These are phyloP conservation scores for Thelephora aurantiotincta DNA, from an alignment of 768 basidiomycete species.

Conservation along the genomic window DNA sequence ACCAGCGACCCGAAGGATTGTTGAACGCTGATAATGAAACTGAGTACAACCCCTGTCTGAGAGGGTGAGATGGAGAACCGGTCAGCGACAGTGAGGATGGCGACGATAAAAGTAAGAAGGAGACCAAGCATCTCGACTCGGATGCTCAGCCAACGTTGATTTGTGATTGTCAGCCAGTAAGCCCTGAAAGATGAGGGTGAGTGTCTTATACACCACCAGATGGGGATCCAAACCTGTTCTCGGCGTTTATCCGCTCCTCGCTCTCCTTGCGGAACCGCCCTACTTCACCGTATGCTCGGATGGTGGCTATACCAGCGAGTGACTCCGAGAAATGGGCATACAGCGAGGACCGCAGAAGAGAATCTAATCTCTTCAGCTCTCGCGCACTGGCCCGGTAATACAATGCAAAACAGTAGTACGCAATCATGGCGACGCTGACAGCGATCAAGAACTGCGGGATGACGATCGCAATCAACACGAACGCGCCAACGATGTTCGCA, in stretches of 20 bases:
- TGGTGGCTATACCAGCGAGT: slow-evolving; percentile 73
- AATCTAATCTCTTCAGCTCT: slow-evolving; percentile 69
- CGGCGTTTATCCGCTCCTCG: slow-evolving; percentile 58
- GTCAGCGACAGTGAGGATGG: slow-evolving; percentile 63
- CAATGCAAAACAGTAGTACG: slow-evolving; percentile 57
- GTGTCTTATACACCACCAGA: background rate
- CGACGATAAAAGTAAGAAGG: slow-evolving; percentile 59
- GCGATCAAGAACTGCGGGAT: slow-evolving; percentile 79
- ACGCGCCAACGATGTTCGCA: slow-evolving; percentile 55
- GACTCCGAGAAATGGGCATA: slow-evolving; percentile 93
- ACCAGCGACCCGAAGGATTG: slow-evolving; percentile 68
- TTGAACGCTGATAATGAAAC: slow-evolving; percentile 71
- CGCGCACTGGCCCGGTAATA: slow-evolving; percentile 83
- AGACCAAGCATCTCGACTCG: slow-evolving; percentile 79
- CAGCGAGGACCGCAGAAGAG: slow-evolving; percentile 71
- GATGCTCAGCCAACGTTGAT: slow-evolving; percentile 86
- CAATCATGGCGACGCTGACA: slow-evolving; percentile 38
- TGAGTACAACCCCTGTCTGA: slow-evolving; percentile 63
- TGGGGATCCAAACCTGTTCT: slow-evolving; percentile 44
- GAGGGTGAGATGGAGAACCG: slow-evolving; percentile 66
- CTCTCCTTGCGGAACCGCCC: slow-evolving; percentile 70
- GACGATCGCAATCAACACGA: slow-evolving; percentile 65
- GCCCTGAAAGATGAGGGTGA: slow-evolving; percentile 31
- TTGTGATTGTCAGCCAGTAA: slow-evolving; percentile 76
- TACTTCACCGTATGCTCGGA: slow-evolving; percentile 75